Evolutionary conservation across 2,329 filamentous ascomycete genomes (phyloP).

Genomic region (Cladophialophora bantiana): DNA sequence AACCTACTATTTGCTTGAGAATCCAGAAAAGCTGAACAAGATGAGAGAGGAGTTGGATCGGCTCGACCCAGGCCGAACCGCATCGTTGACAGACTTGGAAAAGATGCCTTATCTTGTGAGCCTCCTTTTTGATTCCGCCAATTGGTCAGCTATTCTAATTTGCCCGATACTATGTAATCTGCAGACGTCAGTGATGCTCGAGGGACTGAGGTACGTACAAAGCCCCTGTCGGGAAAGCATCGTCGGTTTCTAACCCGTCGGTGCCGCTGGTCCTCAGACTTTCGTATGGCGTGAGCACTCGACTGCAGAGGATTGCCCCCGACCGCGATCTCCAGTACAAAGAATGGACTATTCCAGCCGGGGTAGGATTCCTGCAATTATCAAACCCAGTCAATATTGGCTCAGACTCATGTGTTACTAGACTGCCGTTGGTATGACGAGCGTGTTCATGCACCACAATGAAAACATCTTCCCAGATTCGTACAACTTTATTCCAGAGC

Average conservation of each 20-base stretch:
- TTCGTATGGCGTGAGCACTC: constrained; percentile 43
- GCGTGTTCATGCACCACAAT: no score
- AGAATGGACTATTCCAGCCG: constrained; percentile 36
- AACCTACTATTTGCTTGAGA: constrained; percentile 43
- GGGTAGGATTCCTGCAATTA: constrained; percentile 26
- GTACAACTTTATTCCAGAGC: no score
- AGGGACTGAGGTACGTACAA: constrained; percentile 42
- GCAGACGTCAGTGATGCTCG: constrained; percentile 43
- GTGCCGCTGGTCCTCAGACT: constrained; percentile 26
- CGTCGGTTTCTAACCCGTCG: no score
- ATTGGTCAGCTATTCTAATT: no score
- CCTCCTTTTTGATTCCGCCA: constrained; percentile 4
- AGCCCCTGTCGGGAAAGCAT: no score
- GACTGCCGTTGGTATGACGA: no score
- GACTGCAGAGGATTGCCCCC: constrained; percentile 38
- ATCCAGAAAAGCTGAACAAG: constrained; percentile 9
- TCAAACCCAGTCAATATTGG: no score
- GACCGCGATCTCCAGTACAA: constrained; percentile 28
- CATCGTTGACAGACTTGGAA: constrained; percentile 36
- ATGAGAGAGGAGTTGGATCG: constrained; percentile 26
- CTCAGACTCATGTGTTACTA: no score
- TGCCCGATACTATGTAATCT: not conserved
- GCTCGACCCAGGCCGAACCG: constrained; percentile 17
- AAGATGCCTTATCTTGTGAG: constrained; percentile 43
- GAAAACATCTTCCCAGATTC: no score